A percentile compares a stretch with the other conserved stretches of the same genome.
These are phyloP conservation scores for Clonostachys rosea DNA, from an alignment of 2,329 filamentous ascomycete species.

Conservation along the genomic window DNA sequence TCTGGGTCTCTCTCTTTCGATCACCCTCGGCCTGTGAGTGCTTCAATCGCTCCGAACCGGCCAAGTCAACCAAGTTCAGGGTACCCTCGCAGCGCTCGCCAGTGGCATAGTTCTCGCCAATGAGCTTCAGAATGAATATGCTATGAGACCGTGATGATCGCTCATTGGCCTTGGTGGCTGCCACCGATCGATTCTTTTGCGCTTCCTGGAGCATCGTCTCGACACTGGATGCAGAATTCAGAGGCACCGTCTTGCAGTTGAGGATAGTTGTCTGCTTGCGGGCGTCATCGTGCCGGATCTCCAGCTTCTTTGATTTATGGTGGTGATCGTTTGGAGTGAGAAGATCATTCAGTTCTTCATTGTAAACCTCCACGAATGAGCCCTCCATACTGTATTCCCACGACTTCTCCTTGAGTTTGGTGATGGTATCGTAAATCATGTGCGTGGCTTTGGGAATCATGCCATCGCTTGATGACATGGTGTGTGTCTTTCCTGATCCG, in stretches of 20 bases:
- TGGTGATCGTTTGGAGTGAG: slow-evolving; percentile 56
- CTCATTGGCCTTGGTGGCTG: slow-evolving; percentile 96
- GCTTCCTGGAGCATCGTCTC: slow-evolving; percentile 77
- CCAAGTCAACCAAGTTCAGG: slow-evolving; percentile 91
- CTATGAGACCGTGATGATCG: slow-evolving; percentile 91
- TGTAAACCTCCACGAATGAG: slow-evolving; percentile 96
- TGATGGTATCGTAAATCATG: slow-evolving; percentile 89
- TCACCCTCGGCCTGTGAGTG: slow-evolving; percentile 84
- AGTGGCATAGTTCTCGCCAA: slow-evolving; percentile 67
- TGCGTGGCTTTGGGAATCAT: slow-evolving; percentile 93
- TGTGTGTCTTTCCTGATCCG: slow-evolving; percentile 92
- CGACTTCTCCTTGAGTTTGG: slow-evolving; percentile 79
- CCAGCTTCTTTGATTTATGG: slow-evolving; percentile 73
- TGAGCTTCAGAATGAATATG: slow-evolving; percentile 85
- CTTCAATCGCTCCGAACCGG: slow-evolving; percentile 86
- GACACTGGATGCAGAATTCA: slow-evolving; percentile 77
- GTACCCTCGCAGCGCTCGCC: slow-evolving; percentile 87
- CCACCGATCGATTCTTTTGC: slow-evolving; percentile 82
- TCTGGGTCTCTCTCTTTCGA: slow-evolving; percentile 88
- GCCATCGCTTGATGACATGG: slow-evolving; percentile 86
- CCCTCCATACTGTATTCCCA: slow-evolving; percentile 95
- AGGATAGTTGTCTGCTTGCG: slow-evolving; percentile 79
- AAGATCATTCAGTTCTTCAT: slow-evolving; percentile 91
- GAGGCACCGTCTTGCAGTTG: slow-evolving; percentile 70
- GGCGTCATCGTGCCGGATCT: slow-evolving; percentile 80